These are phyloP conservation scores for Boletus tylopilopsis DNA, from an alignment of 768 basidiomycete species.

Conservation along the genomic window DNA sequence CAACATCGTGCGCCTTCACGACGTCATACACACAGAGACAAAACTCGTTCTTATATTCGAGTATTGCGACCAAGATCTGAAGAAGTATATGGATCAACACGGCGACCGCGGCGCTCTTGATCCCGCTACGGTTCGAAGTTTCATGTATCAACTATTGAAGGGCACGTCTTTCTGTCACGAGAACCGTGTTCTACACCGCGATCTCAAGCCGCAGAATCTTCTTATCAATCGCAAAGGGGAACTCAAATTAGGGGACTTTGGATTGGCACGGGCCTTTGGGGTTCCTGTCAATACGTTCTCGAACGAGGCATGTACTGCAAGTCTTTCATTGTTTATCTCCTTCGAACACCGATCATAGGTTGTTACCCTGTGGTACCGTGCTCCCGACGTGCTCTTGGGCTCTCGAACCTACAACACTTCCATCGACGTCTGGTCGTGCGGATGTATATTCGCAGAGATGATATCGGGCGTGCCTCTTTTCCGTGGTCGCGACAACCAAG, in stretches of 20 bases:
- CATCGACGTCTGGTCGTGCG: conserved; percentile 98
- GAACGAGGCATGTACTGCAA: conserved; percentile 64
- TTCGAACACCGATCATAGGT: conserved; percentile 51
- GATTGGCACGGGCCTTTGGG: conserved; percentile 94
- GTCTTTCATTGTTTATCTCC: neutral
- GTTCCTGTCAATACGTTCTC: conserved; percentile 99
- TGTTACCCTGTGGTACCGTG: conserved; percentile 98
- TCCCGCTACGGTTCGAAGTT: conserved; percentile 82
- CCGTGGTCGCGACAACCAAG: conserved; percentile 94
- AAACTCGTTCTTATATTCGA: conserved; percentile 99
- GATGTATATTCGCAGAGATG: conserved; percentile 99
- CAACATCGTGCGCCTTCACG: conserved; percentile 97
- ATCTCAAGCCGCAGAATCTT: conserved; percentile 97
- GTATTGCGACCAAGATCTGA: conserved; percentile 96
- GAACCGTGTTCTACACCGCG: conserved; percentile 95
- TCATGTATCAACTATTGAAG: conserved; percentile 96
- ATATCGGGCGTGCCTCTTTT: conserved; percentile 96
- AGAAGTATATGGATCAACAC: conserved; percentile 98
- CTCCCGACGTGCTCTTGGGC: conserved; percentile 95
- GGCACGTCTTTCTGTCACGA: conserved; percentile 99
- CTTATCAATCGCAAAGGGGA: conserved; percentile 97
- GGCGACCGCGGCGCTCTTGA: conserved; percentile 95
- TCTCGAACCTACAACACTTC: conserved; percentile 97
- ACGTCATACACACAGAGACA: conserved; percentile 98
- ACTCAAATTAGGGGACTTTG: conserved; percentile 96